Evolutionary conservation across 306 rosid species (phyloP), one percentile per base, ranked within the genome.

Genomic region (Fragaria iinumae): DNA sequence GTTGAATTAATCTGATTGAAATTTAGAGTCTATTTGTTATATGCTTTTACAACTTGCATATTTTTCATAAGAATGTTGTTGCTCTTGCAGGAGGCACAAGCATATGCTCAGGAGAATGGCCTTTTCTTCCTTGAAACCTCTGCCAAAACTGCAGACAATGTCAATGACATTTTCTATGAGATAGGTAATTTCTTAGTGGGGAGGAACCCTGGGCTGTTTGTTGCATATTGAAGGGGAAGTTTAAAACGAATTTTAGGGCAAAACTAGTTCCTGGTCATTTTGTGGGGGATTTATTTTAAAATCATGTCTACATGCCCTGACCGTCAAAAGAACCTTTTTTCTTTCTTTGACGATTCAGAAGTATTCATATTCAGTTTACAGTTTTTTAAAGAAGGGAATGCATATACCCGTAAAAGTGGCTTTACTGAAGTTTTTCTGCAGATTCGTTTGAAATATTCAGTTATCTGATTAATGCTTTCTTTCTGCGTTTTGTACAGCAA

Each of bases 71-170:
- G 1, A 23, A 77, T 71, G 38, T 21, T 45, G 60, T 62, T 62
- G 38, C 41, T 11, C 29, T 43, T 77, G 41, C 80, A 85, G 91
- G 91, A 88, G 8, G 91, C 91, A 12, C 87, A 88, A 82, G 60
- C 86, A 57, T 88, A 88, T 81, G 91, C 89, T 11, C 89, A 88
- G 74, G 89, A 88, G 82, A 85, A 85, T 76, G 86, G 87, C 62
- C 87, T 88, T 62, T 88, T 88, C 80, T 88, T 85, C 82, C 73
- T 88, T 69, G 91, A 88, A 85, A 88, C 91, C 70, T 88, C 91
- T 83, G 89, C 91, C 74, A 88, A 88, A 80, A 88, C 81, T 78
- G 89, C 91, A 17, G 48, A 88, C 78, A 88, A 88, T 63, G 91
- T 88, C 56, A 88, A 88, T 41, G 91, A 87, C 53, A 67, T 87